Evolutionary conservation across 306 rosid genomes (phyloP).

Genomic region (Spatholobus suberectus): DNA sequence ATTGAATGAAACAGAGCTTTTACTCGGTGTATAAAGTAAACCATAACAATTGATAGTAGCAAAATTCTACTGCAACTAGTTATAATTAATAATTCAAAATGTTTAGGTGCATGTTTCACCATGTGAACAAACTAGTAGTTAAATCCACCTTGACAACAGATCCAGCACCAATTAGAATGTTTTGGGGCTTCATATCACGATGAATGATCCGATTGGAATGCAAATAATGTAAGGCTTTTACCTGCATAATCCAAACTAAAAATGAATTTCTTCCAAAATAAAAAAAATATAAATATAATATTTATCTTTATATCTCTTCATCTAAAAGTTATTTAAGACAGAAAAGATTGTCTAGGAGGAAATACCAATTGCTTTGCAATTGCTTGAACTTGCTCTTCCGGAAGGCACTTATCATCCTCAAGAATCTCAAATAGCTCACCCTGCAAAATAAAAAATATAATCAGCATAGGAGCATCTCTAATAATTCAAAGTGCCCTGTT

Average conservation of each 20-base stretch:
- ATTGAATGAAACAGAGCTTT: neutral
- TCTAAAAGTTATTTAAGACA: neutral
- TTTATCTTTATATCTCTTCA: slow-evolving; percentile 10
- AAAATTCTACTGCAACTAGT: slow-evolving; percentile 8
- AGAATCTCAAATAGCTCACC: slow-evolving; percentile 99
- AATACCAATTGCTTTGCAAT: slow-evolving; percentile 98
- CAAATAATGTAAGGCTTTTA: slow-evolving; percentile 88
- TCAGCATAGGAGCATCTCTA: slow-evolving; percentile 23
- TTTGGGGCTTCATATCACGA: slow-evolving; percentile 99
- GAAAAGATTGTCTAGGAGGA: slow-evolving; percentile 8
- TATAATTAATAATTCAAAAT: neutral
- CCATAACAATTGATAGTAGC: neutral
- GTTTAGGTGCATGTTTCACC: slow-evolving; percentile 11
- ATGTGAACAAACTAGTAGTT: neutral
- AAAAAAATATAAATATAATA: neutral
- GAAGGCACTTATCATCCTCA: slow-evolving; percentile 98
- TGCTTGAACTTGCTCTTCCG: slow-evolving; percentile 98
- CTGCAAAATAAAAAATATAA: slow-evolving; percentile 49
- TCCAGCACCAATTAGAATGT: slow-evolving; percentile 96
- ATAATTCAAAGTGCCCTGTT: slow-evolving; percentile 15
- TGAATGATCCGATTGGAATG: slow-evolving; percentile 97
- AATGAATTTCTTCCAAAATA: neutral
- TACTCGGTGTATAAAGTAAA: slow-evolving; percentile 1
- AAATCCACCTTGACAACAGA: slow-evolving; percentile 86
- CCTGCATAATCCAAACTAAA: slow-evolving; percentile 61